Evolutionary conservation across 495 filamentous ascomycete genomes (phyloP).

Genomic region (Beverwykella pulmonaria): DNA sequence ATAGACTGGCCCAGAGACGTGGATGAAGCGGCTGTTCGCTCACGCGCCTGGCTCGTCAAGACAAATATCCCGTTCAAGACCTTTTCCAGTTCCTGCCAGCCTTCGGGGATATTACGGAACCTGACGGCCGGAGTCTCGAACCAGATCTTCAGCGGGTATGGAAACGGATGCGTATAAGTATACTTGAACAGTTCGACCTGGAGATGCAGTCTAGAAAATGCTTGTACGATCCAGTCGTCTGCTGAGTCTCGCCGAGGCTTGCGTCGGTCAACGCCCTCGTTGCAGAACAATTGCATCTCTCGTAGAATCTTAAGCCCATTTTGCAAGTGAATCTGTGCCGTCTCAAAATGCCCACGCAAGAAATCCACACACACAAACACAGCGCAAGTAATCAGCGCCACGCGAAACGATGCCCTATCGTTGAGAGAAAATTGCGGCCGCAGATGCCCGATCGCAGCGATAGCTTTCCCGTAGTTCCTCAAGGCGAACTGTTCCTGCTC

Average conservation of each 20-base stretch:
- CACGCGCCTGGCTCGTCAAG: neutral
- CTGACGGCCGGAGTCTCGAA: no score
- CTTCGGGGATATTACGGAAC: neutral
- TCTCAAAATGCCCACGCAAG: constrained; percentile 51
- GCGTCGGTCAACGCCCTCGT: neutral
- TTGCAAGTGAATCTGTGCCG: constrained; percentile 51
- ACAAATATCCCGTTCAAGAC: neutral
- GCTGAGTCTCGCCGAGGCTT: neutral
- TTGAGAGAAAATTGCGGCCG: constrained; percentile 38
- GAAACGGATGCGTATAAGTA: neutral
- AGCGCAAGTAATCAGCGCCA: constrained; percentile 58
- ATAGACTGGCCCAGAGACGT: no score
- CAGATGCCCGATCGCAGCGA: constrained; percentile 51
- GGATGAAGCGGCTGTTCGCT: neutral
- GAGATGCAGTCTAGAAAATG: constrained; percentile 9
- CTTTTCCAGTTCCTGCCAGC: constrained; percentile 5
- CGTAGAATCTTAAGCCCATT: constrained; percentile 18
- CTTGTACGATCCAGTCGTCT: constrained; percentile 18
- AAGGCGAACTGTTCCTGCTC: constrained; percentile 47
- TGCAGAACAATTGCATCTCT: constrained; percentile 42
- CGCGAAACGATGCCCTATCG: constrained; percentile 30
- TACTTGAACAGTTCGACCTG: constrained; percentile 19
- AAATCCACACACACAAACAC: constrained; percentile 62
- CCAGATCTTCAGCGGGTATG: neutral
- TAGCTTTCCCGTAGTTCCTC: constrained; percentile 46